phyloP scores from a whole-genome alignment of 257 asterid species.

The Solanum verrucosum region DNA sequence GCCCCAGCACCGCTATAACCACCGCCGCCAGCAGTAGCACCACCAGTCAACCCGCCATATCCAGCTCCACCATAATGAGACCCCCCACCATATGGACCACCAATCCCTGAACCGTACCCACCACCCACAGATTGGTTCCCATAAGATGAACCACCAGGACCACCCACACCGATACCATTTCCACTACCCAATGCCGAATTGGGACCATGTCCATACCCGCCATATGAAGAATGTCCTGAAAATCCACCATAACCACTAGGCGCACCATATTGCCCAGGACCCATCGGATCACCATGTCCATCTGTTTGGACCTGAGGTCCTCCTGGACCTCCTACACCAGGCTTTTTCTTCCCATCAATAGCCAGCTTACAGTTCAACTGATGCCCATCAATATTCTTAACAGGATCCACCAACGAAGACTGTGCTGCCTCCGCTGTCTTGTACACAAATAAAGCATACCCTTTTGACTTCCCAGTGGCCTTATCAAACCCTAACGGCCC shows the following conservation, averaged over 20 bases:
- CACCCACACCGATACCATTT: slow-evolving; percentile 31
- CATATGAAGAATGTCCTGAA: slow-evolving; percentile 20
- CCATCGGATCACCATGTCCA: slow-evolving; percentile 44
- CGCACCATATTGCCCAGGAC: slow-evolving; percentile 43
- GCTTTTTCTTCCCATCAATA: slow-evolving; percentile 62
- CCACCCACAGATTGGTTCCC: slow-evolving; percentile 47
- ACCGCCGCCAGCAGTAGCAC: slow-evolving; percentile 14
- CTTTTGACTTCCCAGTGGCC: slow-evolving; percentile 77
- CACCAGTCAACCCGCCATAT: slow-evolving; percentile 27
- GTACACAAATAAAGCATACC: slow-evolving; percentile 76
- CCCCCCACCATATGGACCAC: slow-evolving; percentile 42
- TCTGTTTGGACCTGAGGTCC: slow-evolving; percentile 29
- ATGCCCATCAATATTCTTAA: slow-evolving; percentile 70
- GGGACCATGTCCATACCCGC: background rate
- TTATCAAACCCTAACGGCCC: slow-evolving; percentile 86
- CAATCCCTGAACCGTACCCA: slow-evolving; percentile 15
- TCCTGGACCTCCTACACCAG: slow-evolving; percentile 29
- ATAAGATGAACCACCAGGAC: slow-evolving; percentile 27
- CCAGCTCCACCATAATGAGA: slow-evolving; percentile 46
- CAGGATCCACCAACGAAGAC: slow-evolving; percentile 58
- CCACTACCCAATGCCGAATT: slow-evolving; percentile 3
- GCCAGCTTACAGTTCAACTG: slow-evolving; percentile 72
- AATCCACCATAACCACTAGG: slow-evolving; percentile 40
- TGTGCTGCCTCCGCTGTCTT: slow-evolving; percentile 65
- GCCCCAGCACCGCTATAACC: slow-evolving; percentile 17